Evolutionary conservation across 345 rosid genomes (phyloP), one percentile per base, ranked within the genome.

Genomic region (Psidium guajava): DNA sequence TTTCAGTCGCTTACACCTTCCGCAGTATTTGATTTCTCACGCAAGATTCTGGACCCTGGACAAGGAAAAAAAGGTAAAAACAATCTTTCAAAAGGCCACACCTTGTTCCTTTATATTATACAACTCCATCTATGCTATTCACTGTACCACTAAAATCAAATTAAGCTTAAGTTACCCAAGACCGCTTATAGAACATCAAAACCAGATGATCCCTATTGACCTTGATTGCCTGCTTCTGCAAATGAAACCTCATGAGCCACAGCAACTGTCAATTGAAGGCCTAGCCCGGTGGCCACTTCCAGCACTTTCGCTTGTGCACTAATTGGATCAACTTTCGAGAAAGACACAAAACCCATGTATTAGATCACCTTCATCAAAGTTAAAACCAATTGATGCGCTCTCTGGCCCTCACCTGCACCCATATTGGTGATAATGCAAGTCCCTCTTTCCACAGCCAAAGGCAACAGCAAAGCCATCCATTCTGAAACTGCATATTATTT

Each of bases 381-480:
- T 32, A 69, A 69, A 69, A 69, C 47, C 44, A 8, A 32, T 32
- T 32, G 6, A 6, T 14, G n/a, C 1, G 27, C 55, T 27, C 55
- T 83, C 53, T 47, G 82, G 11, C 56, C 75, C 93, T 85, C 91
- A 95, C 99, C 91, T 87, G 98, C 97, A 85, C 99, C 99, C 99
- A 95, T 96, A 92, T 96, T 96, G 86, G 97, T 92, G 83, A 96
- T 92, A 32, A 96, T 90, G 90, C 98, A 92, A 61, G 88, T 91
- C 86, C 95, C 95, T 84, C 90, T 95, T 85, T 92, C 92, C 83
- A 95, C 87, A 83, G 98, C 96, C 91, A 94, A 32, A 82, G 98
- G 99, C 51, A 96, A 87, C 42, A 96, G 90, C 91, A 94, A 83
- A 83, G 59, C 89, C 98, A 96, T 94, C 98, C 99, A 96, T 64